Base-by-base conservation (phyloP, 108 stramenopile species). In the Discostella stelligeroides region DNA sequence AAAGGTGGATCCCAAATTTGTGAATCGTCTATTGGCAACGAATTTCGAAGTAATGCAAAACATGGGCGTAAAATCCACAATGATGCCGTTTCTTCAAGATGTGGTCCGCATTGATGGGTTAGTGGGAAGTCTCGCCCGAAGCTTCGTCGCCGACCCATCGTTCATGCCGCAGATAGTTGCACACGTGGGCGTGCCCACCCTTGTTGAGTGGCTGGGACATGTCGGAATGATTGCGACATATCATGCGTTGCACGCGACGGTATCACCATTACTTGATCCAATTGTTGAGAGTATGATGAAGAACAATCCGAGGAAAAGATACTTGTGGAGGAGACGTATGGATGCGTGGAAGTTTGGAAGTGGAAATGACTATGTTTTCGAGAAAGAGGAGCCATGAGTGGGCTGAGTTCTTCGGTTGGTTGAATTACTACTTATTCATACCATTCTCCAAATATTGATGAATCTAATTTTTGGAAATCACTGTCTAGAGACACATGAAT, bases 21-120 rank as follows among this genome's bases (percentile, higher is more conserved):
- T 98, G 24, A 97, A 97, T 27, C 84, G 95, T 0, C 73, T 95
- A 7, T 83, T 98, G 12, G 87, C 89, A 1, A 87, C 81, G 21
- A 97, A 97, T 68, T 98, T 92, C 68, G 73, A 92, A 60, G 79
- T 85, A n/a, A 95, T 95, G 91, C 71, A 92, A 63, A 71, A 86
- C 4, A 91, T 90, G 89, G 94, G 91, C 30, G 21, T 47, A 11
- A 34, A 64, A 20, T 37, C 74, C 4, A 91, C 88, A 0, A 95
- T 92, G 63, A 83, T 83, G 68, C 90, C 94, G 15, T 92, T 92
- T 65, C 63, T 92, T 27, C 98, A 98, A 70, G 98, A 98, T 72
- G 95, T 97, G 1, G 91, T 98, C 17, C 86, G 93, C 28, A 84
- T 95, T 64, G 89, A 86, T 57, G 94, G 93, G 11, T 76, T 98